Conservation (phyloP, 2,329 filamentous ascomycete genomes). For the Colletotrichum orchidophilum region DNA sequence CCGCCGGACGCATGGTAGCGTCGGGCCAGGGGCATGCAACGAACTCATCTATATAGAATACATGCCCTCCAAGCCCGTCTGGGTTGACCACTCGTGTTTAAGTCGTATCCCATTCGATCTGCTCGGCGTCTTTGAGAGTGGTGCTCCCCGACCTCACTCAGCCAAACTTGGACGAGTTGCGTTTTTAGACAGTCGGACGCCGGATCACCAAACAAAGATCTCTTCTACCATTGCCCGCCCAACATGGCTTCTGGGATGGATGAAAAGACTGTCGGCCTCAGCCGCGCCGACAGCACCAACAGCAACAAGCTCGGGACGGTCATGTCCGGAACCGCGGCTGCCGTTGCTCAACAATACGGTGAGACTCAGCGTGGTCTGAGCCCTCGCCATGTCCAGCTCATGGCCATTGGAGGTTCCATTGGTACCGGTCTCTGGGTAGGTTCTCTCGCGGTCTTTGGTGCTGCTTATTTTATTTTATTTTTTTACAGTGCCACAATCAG, state of each 20-base stretch:
- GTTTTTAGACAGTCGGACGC: slow-evolving; percentile 1
- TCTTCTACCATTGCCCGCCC: neutral
- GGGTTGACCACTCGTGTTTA: neutral
- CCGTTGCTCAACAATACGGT: slow-evolving; percentile 39
- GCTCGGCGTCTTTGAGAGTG: slow-evolving; percentile 4
- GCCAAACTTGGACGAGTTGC: neutral
- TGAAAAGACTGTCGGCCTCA: slow-evolving; percentile 31
- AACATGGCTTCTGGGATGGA: slow-evolving; percentile 26
- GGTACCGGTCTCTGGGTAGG: slow-evolving; percentile 53
- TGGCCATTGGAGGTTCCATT: slow-evolving; percentile 59
- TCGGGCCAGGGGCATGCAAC: neutral
- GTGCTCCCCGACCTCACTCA: slow-evolving; percentile 8
- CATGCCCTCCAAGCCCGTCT: neutral
- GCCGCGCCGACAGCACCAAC: slow-evolving; percentile 29
- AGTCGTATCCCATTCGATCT: slow-evolving; percentile 7
- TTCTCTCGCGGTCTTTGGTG: neutral
- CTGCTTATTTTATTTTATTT: too few relatives aligned
- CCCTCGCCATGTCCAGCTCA: slow-evolving; percentile 57
- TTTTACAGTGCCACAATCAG: neutral
- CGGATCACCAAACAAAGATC: neutral
- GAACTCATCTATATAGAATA: slow-evolving; percentile 16
- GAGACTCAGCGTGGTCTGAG: slow-evolving; percentile 46
- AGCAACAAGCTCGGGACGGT: slow-evolving; percentile 32
- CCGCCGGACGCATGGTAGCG: slow-evolving; percentile 1
- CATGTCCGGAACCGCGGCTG: slow-evolving; percentile 18